Base-by-base conservation (phyloP, 2,329 filamentous ascomycete genomes). In the Talaromyces sp. region DNA sequence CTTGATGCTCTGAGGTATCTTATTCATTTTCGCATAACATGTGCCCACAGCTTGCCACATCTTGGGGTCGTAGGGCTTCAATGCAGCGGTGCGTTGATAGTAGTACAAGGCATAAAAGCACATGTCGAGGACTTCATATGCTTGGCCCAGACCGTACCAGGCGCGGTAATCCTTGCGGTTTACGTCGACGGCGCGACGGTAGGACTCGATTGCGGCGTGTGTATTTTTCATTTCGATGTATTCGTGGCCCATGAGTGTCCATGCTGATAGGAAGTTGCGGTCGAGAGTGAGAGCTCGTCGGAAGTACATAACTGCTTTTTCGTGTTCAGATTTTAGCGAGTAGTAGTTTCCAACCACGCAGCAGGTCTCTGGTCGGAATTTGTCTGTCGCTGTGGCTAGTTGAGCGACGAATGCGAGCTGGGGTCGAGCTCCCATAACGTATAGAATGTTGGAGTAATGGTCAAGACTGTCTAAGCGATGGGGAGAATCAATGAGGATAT, bases 181-280 rank as follows among this genome's bases (percentile, higher is more conserved):
- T 70, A 95, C 92, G 72, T 99, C 95, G 1, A 99, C 94, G 1
- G 95, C 95, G 48, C 95, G 89, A 1, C 95, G 88, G 74, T 99
- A 99, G 1, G 92, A 96, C 76, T 99, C 95, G 67, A 99, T 98
- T 9, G 95, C 95, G 0, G 95, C 94, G 73, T 99, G 95, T 0
- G 94, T 98, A 75, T 99, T 99, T 74, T 98, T 99, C 78, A 99
- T 88, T 77, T 99, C 95, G 62, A 98, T 93, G 71, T 97, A 99
- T 76, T 99, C 95, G 77, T 99, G 95, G 1, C 95, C 95, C 94
- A 99, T 98, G 1, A 99, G 83, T 0, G 95, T 99, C 95, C 95
- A 99, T 1, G 95, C 95, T 0, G 93, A 96, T 16, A 97, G 84
- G 75, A 95, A 99, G 31, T 88, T 90, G 10, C 94, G 88, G 74